A percentile compares a stretch with the other conserved stretches of the same genome.
Conservation (phyloP, 1,284 basidiomycete species). For the Apiotrichum brassicae region DNA sequence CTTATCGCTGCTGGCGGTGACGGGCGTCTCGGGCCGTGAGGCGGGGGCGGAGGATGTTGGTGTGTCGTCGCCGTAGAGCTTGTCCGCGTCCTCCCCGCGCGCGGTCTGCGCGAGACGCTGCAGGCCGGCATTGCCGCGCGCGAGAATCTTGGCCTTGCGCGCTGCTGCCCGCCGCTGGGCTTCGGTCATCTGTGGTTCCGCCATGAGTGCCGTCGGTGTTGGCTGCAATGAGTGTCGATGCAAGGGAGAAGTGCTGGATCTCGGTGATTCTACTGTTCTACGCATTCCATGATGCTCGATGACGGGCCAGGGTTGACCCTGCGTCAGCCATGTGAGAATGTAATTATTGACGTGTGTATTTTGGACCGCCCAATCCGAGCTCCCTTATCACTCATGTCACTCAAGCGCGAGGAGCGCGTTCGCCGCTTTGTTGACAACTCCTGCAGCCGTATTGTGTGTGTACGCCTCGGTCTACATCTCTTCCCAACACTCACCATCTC, state of each 20-base stretch:
- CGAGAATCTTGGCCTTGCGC: constrained; percentile 46
- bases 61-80: constrained; percentile 35
- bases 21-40: constrained; percentile 1
- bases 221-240: background rate
- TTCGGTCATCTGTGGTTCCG: constrained; percentile 27
- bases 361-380: too few relatives aligned
- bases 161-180: constrained; percentile 43
- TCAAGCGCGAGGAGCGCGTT: too few relatives aligned
- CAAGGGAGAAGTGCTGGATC: background rate
- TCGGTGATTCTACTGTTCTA: background rate
- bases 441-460: too few relatives aligned
- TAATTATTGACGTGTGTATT: constrained; percentile 1
- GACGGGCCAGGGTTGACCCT: too few relatives aligned
- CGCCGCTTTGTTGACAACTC: too few relatives aligned
- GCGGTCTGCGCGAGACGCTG: constrained; percentile 44
- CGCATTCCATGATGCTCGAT: background rate
- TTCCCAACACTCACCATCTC: background rate
- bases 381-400: too few relatives aligned
- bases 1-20: background rate
- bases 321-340: too few relatives aligned
- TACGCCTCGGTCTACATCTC: too few relatives aligned
- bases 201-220: constrained; percentile 12
- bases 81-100: constrained; percentile 42
- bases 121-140: constrained; percentile 43
- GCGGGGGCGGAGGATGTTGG: background rate